Evolutionary conservation across 2,329 filamentous ascomycete genomes (phyloP).

Genomic region (Fusarium chlamydosporum): DNA sequence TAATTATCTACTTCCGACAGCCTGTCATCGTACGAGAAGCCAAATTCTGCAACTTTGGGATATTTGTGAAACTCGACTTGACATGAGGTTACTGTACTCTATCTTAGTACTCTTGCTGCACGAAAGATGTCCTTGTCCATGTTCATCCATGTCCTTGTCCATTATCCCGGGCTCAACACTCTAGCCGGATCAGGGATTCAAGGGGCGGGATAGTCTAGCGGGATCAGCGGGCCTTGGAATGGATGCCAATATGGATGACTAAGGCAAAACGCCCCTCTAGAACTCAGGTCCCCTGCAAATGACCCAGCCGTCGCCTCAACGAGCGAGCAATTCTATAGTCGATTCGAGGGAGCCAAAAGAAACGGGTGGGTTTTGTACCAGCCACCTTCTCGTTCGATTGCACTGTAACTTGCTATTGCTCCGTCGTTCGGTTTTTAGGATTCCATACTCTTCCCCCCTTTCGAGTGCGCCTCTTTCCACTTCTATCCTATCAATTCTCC

Average conservation of each 20-base stretch:
- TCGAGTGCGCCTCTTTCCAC: conserved; percentile 1
- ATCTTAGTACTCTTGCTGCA: conserved; percentile 21
- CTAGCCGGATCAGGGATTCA: conserved; percentile 1
- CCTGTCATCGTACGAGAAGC: conserved; percentile 6
- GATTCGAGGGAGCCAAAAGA: conserved; percentile 28
- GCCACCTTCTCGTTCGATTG: conserved; percentile 40
- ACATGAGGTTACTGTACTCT: background rate
- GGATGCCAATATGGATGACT: conserved; percentile 41
- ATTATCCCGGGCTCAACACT: conserved; percentile 7
- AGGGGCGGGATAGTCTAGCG: conserved; percentile 16
- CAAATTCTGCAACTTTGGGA: background rate
- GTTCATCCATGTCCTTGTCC: conserved; percentile 5
- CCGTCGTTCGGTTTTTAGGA: background rate
- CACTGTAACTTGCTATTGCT: conserved; percentile 11
- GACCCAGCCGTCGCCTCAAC: conserved; percentile 13
- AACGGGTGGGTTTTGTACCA: conserved; percentile 30
- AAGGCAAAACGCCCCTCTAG: conserved; percentile 22
- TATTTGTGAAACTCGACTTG: conserved; percentile 12
- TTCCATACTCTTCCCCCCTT: conserved; percentile 3
- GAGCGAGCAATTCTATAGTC: conserved; percentile 19
- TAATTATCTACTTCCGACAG: background rate
- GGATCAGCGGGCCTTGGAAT: conserved; percentile 41
- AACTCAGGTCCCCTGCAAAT: conserved; percentile 19
- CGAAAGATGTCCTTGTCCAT: conserved; percentile 1
- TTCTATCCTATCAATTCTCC: conserved; percentile 19